These are phyloP conservation scores for Physcomitrium patens DNA, from an alignment of 225 moss, liverwort and hornwort genomes.

Conservation along the genomic window DNA sequence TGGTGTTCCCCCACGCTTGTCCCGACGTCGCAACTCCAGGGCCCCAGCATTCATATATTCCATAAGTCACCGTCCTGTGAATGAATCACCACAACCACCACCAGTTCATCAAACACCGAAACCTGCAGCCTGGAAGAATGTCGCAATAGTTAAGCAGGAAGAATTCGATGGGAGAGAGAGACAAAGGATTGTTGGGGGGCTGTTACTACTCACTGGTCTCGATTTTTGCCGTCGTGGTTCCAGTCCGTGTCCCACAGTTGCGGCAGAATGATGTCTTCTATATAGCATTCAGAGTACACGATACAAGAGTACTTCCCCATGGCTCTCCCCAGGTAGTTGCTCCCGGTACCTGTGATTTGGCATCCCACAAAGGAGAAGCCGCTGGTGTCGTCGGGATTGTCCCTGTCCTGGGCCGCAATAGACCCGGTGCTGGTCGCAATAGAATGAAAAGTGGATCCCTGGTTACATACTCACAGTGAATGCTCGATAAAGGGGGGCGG, in stretches of 20 bases:
- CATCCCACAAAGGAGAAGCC: conserved; percentile 70
- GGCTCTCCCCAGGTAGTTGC: conserved; percentile 64
- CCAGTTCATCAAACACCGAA: not conserved
- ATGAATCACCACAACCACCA: not conserved
- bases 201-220: conserved; percentile 50
- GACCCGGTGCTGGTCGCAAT: conserved; percentile 53
- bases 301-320: conserved; percentile 61
- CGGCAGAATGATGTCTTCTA: conserved; percentile 52
- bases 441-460: conserved; percentile 57
- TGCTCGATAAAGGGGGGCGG: no score
- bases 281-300: conserved; percentile 61
- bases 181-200: not conserved
- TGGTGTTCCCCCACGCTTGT: conserved; percentile 41
- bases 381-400: conserved; percentile 47
- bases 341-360: conserved; percentile 57
- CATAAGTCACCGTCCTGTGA: conserved; percentile 65
- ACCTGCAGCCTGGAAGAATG: not conserved
- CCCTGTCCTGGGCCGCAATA: conserved; percentile 60
- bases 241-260: conserved; percentile 65
- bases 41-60: conserved; percentile 62
- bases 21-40: conserved; percentile 48
- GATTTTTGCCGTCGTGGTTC: conserved; percentile 37
- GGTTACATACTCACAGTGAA: not conserved
- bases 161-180: not conserved
- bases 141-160: not conserved